Conservation (phyloP, 73 alveolate species). For the Stentor coeruleus region DNA sequence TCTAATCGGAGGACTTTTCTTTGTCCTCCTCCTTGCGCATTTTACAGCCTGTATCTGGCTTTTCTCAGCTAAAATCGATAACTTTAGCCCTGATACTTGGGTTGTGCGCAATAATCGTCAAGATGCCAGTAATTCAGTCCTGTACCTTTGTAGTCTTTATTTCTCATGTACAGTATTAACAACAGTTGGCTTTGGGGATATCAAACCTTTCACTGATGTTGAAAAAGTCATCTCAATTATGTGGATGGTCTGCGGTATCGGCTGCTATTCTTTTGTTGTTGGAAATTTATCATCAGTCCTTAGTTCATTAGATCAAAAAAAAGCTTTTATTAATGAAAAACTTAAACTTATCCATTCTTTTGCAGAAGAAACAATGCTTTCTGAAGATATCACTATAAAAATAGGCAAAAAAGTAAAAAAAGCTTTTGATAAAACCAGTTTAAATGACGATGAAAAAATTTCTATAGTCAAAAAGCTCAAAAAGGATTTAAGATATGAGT, state of each 20-base stretch:
- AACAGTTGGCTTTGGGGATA: slow-evolving; percentile 71
- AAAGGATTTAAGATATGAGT: slow-evolving; percentile 35
- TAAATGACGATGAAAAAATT: slow-evolving; percentile 41
- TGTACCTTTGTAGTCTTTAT: slow-evolving; percentile 48
- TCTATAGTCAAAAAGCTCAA: slow-evolving; percentile 49
- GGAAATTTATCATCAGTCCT: slow-evolving; percentile 56
- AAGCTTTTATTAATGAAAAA: slow-evolving; percentile 28
- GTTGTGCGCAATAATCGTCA: slow-evolving; percentile 40
- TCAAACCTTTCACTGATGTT: slow-evolving; percentile 43
- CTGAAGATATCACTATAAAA: slow-evolving; percentile 31
- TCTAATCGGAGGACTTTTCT: slow-evolving; percentile 34
- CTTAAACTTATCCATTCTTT: slow-evolving; percentile 29
- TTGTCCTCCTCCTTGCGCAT: slow-evolving; percentile 36
- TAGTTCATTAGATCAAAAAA: slow-evolving; percentile 33
- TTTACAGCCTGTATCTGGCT: slow-evolving; percentile 70
- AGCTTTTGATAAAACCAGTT: slow-evolving; percentile 23
- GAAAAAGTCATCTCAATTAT: slow-evolving; percentile 45
- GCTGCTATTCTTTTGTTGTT: slow-evolving; percentile 54
- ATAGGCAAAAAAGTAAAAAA: slow-evolving; percentile 39
- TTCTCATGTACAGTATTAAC: slow-evolving; percentile 51
- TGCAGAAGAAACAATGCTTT: slow-evolving; percentile 39
- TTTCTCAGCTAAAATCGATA: slow-evolving; percentile 57
- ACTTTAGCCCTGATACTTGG: slow-evolving; percentile 66
- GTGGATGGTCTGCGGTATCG: slow-evolving; percentile 62
- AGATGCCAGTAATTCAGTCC: slow-evolving; percentile 37